Base-by-base conservation (phyloP, 1,139 yeast genomes). In the Sugiyamaella pinicola region DNA sequence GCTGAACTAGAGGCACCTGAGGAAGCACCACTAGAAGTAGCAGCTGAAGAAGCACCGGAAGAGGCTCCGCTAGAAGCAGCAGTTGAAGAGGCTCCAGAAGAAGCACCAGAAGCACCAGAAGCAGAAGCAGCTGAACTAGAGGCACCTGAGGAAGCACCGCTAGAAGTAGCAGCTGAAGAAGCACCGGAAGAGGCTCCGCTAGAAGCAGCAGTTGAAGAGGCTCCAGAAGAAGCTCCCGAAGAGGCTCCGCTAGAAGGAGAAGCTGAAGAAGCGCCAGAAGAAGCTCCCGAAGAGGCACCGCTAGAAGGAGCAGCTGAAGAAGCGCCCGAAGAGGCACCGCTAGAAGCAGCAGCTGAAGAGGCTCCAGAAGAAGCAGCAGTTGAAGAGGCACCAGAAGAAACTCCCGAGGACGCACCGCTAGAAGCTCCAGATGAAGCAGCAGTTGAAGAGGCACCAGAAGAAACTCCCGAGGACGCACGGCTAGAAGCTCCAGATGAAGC, bases 41-140 rank as follows among this genome's bases (percentile, higher is more conserved):
- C 43, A 39, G 31, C 31, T 18, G 43, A 39, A 9, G 43, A 39
- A 39, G 43, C 43, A 39, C 31, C 28, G 12, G 43, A 18, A 4
- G 39, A 34, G 18, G 49, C 18, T 3, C 7, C 15, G 7, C 18
- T 7, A 6, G 37, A 33, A 33, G 18, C 5, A 15, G 37, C 15
- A 6, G 18, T 10, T 17, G 47, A 21, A 44, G 47, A 17, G 17
- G 9, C 39, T 13, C 18, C 15, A n/a, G 37, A 33, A 33, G 37
- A n/a, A 33, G 37, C 5, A 7, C 18, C 15, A 33, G 7, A 13
- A 15, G n/a, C 39, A 12, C 29, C 17, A 21, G 10, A 17, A 39
- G 31, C 13, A 5, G n/a, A 19, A 12, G 41, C n/a, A 15, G 40
- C 13, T 4, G 47, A 33, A 33, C 26, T 7, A 15, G 39, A 19